Percentiles rank a stretch among this genome's conserved stretches.
phyloP scores from a whole-genome alignment of 371 early-diverging fungal species.

The Dichotomocladium elegans region DNA sequence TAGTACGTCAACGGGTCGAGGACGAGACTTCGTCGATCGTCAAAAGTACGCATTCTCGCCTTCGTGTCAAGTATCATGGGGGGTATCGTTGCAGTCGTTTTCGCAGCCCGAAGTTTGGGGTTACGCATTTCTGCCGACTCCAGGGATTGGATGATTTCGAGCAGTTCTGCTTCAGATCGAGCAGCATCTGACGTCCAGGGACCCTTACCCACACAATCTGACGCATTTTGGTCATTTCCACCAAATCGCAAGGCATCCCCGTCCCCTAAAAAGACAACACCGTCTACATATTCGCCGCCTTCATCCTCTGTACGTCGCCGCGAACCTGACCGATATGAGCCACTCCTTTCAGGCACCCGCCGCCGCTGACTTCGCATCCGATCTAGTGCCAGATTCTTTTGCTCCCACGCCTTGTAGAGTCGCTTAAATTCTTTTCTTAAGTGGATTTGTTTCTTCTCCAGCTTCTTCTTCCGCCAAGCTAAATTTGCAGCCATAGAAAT shows the following conservation, averaged over 20 bases:
- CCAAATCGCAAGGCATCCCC: conserved; percentile 41
- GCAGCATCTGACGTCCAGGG: conserved; percentile 75
- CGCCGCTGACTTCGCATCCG: conserved; percentile 38
- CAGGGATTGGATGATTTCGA: conserved; percentile 73
- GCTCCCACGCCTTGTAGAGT: conserved; percentile 35
- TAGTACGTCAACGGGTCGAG: conserved; percentile 59
- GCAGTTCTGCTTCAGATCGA: conserved; percentile 74
- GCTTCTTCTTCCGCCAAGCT: conserved; percentile 8
- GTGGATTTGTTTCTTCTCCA: conserved; percentile 26
- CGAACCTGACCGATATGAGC: conserved; percentile 20
- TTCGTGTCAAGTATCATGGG: conserved; percentile 68
- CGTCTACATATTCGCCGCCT: conserved; percentile 40
- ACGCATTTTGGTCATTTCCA: conserved; percentile 27
- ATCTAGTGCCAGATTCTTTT: conserved; percentile 37
- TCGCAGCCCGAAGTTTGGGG: conserved; percentile 71
- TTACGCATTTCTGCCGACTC: conserved; percentile 76
- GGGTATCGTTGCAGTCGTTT: conserved; percentile 76
- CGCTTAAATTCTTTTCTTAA: conserved; percentile 36
- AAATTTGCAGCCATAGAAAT: conserved; percentile 20
- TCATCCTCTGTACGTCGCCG: conserved; percentile 42
- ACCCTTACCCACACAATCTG: conserved; percentile 27
- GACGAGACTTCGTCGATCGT: conserved; percentile 62
- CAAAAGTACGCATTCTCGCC: conserved; percentile 55
- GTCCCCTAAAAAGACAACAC: conserved; percentile 39
- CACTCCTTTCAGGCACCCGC: conserved; percentile 24